Conservation (phyloP, 768 basidiomycete genomes). For the Glaciozyma martinii region DNA sequence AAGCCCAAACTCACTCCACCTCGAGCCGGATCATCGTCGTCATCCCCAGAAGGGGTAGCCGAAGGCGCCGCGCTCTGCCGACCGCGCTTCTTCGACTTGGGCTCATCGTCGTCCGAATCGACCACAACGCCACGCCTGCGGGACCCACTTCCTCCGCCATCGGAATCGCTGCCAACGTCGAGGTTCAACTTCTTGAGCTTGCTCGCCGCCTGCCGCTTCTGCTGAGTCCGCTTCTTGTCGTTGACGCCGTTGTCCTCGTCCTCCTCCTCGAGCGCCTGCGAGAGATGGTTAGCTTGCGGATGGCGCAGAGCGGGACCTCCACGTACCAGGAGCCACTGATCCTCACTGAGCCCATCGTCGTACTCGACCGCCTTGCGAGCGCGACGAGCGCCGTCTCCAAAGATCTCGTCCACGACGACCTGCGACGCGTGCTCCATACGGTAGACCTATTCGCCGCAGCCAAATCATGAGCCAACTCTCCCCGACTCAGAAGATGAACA, state of each 20-base stretch:
- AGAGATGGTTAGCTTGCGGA: neutral
- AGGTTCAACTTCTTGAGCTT: conserved; percentile 28
- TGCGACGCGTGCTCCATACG: conserved; percentile 55
- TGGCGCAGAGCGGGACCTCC: neutral
- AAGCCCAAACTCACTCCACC: conserved; percentile 60
- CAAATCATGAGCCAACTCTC: neutral
- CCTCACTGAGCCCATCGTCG: conserved; percentile 86
- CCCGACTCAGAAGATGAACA: neutral
- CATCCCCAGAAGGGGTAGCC: conserved; percentile 69
- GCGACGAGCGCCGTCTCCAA: conserved; percentile 43
- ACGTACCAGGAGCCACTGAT: conserved; percentile 78
- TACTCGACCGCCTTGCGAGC: conserved; percentile 74
- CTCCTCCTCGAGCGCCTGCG: conserved; percentile 20
- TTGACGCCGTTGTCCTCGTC: conserved; percentile 5
- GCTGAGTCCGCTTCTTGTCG: neutral
- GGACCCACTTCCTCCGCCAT: conserved; percentile 33
- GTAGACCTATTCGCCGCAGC: conserved; percentile 44
- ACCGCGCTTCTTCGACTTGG: conserved; percentile 25
- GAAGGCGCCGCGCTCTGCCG: conserved; percentile 54
- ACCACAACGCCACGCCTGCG: conserved; percentile 24
- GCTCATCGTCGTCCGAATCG: conserved; percentile 20
- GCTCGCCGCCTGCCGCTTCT: conserved; percentile 26
- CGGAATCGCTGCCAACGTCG: conserved; percentile 12
- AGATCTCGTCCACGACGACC: conserved; percentile 46
- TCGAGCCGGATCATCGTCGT: conserved; percentile 60